phyloP scores from a whole-genome alignment of 2,329 filamentous ascomycete genomes.

The Plenodomus lindquistii region DNA sequence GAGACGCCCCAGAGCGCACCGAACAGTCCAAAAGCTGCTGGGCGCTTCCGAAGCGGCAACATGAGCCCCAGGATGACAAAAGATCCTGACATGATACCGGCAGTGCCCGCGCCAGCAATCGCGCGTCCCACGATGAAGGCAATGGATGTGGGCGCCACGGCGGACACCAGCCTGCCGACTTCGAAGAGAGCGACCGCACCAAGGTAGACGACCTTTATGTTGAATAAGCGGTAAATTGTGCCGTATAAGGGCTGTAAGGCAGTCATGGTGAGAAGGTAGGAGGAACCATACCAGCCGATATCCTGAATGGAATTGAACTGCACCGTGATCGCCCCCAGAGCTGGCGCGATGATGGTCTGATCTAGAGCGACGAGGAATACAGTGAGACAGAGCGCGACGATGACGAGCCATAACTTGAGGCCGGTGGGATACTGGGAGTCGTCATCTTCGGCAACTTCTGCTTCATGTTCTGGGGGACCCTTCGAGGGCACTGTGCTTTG shows the following conservation, averaged over 20 bases:
- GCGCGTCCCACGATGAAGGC: conserved; percentile 61
- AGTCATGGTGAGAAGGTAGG: conserved; percentile 53
- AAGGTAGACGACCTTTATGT: conserved; percentile 58
- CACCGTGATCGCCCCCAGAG: conserved; percentile 48
- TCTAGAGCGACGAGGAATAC: conserved; percentile 46
- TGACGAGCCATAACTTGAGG: conserved; percentile 38
- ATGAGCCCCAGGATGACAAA: conserved; percentile 54
- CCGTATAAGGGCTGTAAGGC: conserved; percentile 53
- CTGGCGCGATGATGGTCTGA: conserved; percentile 46
- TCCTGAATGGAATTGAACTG: conserved; percentile 48
- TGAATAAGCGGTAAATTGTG: conserved; percentile 64
- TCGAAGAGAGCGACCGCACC: conserved; percentile 52
- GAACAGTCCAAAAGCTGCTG: conserved; percentile 47
- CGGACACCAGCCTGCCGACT: conserved; percentile 61
- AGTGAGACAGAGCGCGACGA: conserved; percentile 40
- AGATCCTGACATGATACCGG: conserved; percentile 57
- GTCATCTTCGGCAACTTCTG: conserved; percentile 29
- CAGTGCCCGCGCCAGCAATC: conserved; percentile 57
- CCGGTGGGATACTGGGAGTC: conserved; percentile 43
- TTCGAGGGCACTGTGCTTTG: background rate
- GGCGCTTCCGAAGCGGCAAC: conserved; percentile 48
- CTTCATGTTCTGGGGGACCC: conserved; percentile 2
- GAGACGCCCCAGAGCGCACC: conserved; percentile 47
- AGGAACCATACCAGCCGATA: conserved; percentile 49
- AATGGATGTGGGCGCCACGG: conserved; percentile 49